Percentiles rank a stretch among this genome's conserved stretches.
These are phyloP conservation scores for Hydrangea macrophylla DNA, from an alignment of 148 eudicot genomes.

Conservation along the genomic window DNA sequence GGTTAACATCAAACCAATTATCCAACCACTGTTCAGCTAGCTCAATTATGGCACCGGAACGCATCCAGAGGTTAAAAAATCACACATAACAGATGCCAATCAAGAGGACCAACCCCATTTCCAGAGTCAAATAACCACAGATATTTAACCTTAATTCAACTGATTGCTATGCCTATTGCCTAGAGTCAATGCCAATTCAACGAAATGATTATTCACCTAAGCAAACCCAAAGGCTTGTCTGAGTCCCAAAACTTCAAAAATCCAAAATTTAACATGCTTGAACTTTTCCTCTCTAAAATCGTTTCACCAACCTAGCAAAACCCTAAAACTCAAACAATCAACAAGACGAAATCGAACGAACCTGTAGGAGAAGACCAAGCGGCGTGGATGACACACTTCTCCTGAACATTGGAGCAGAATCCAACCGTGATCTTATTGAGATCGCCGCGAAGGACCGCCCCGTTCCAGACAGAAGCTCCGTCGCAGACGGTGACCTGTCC, in stretches of 20 bases:
- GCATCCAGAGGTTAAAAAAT: neutral
- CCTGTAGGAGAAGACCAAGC: conserved; percentile 99
- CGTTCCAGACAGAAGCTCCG: conserved; percentile 95
- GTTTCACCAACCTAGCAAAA: conserved; percentile 15
- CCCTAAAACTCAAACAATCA: neutral
- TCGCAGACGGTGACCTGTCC: conserved; percentile 90
- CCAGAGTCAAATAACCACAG: neutral
- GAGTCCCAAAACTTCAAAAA: neutral
- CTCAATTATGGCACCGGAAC: neutral
- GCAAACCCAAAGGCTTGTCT: neutral
- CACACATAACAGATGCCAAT: no score
- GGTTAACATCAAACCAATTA: no score
- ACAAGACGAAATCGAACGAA: conserved; percentile 24
- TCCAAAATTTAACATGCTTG: neutral
- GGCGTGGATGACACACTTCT: conserved; percentile 84
- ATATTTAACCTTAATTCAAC: no score
- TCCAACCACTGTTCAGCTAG: neutral
- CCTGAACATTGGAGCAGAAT: conserved; percentile 89
- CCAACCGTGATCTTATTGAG: conserved; percentile 87
- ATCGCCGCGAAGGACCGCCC: conserved; percentile 86
- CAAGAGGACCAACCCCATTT: no score
- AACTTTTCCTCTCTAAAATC: neutral
- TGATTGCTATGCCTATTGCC: no score
- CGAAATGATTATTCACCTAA: neutral
- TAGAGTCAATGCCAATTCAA: no score